Percentiles rank a stretch among this genome's conserved stretches.
Conservation (phyloP, 176 grass and related monocot species). For the maize (Zea mays) region Zm-B73-REFERENCE-NAM-5.0 NC_050097.1:219440001-219440500, state of each 20-base stretch:
- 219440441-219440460: no score
- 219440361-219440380: no score
- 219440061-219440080: slow-evolving; percentile 31
- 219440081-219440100: slow-evolving; percentile 40
- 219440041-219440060: slow-evolving; percentile 25
- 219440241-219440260: slow-evolving; percentile 3
- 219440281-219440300: background rate
- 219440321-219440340: background rate
- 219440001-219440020: slow-evolving; percentile 43
- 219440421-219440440: no score
- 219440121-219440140: slow-evolving; percentile 52
- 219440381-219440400: no score
- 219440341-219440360: no score
- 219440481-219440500: no score
- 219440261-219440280: slow-evolving; percentile 2
- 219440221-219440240: slow-evolving; percentile 1
- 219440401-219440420: no score
- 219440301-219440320: background rate
- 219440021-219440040: slow-evolving; percentile 29
- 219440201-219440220: background rate
- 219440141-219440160: slow-evolving; percentile 71
- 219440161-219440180: slow-evolving; percentile 74
- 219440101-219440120: slow-evolving; percentile 55
- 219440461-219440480: no score
- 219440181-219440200: slow-evolving; percentile 35